phyloP scores from a whole-genome alignment of 805 yeast species.

The Candida quercuum region DNA sequence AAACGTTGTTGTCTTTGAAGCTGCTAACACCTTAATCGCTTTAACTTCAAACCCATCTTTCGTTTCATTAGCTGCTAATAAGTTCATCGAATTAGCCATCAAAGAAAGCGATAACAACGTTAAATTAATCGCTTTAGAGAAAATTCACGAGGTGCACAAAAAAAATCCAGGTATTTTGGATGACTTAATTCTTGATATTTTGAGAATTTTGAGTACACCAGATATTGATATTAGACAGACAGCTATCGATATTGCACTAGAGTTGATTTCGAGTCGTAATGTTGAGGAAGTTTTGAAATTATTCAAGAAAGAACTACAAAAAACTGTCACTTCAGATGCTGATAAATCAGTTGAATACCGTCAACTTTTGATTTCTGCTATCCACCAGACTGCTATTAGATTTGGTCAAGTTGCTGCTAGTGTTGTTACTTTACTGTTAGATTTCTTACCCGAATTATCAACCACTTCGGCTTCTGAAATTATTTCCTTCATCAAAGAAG shows the following conservation, averaged over 20 bases:
- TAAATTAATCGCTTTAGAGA: constrained; percentile 85
- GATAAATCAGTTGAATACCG: constrained; percentile 85
- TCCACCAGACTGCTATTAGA: constrained; percentile 81
- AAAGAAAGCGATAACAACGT: constrained; percentile 95
- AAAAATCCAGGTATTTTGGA: constrained; percentile 79
- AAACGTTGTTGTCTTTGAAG: constrained; percentile 80
- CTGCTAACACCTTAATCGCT: constrained; percentile 71
- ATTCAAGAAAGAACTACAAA: constrained; percentile 84
- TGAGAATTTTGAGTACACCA: constrained; percentile 80
- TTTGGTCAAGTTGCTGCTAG: constrained; percentile 88
- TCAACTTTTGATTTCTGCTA: constrained; percentile 80
- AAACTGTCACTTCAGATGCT: constrained; percentile 59
- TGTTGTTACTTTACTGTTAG: constrained; percentile 84
- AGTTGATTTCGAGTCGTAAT: constrained; percentile 77
- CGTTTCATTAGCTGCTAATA: constrained; percentile 73
- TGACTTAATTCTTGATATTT: constrained; percentile 77
- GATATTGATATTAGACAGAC: constrained; percentile 87
- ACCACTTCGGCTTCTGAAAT: constrained; percentile 86
- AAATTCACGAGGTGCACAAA: constrained; percentile 70
- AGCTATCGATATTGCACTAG: constrained; percentile 80
- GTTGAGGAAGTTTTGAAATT: constrained; percentile 91
- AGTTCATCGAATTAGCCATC: constrained; percentile 82
- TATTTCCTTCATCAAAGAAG: constrained; percentile 87
- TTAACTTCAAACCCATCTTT: constrained; percentile 61
- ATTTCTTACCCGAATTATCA: constrained; percentile 79